These are phyloP conservation scores for Mycena sp. DNA, from an alignment of 1,284 basidiomycete genomes.

Conservation along the genomic window DNA sequence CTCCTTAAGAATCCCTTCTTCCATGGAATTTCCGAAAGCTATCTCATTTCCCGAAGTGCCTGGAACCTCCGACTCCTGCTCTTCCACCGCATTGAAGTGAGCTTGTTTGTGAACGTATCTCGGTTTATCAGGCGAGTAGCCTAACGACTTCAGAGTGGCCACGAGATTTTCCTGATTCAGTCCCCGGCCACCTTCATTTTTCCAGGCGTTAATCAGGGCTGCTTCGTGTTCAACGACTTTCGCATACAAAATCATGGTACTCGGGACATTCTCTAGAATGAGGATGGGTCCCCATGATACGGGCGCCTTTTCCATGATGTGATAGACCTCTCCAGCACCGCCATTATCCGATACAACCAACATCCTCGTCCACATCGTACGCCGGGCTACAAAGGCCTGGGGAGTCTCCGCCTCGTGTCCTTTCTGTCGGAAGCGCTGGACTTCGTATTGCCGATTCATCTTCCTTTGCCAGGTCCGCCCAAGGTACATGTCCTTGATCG, in stretches of 20 bases:
- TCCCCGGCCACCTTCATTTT: background rate
- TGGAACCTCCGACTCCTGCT: background rate
- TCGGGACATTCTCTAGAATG: slow-evolving; percentile 1
- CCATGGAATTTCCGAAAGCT: background rate
- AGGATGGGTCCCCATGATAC: too few species aligned
- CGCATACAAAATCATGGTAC: background rate
- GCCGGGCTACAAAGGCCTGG: background rate
- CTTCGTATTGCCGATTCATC: slow-evolving; percentile 15
- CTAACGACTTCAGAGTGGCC: background rate
- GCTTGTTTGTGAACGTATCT: background rate
- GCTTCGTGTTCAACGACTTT: slow-evolving; percentile 6
- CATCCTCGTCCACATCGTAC: background rate
- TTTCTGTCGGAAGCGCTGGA: slow-evolving; percentile 6
- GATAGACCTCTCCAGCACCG: background rate
- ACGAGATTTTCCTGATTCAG: background rate
- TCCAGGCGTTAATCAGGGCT: background rate
- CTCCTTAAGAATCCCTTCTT: background rate
- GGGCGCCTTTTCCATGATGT: too few species aligned
- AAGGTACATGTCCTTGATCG: background rate
- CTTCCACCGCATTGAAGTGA: background rate
- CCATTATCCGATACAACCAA: background rate
- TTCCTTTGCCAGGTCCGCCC: slow-evolving; percentile 5
- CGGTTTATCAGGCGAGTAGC: background rate
- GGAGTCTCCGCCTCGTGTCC: background rate
- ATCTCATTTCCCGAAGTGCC: too few species aligned